Percentiles rank a stretch among this genome's conserved stretches.
phyloP scores from a whole-genome alignment of 805 yeast genomes.

The Ogataea trehalophila region DNA sequence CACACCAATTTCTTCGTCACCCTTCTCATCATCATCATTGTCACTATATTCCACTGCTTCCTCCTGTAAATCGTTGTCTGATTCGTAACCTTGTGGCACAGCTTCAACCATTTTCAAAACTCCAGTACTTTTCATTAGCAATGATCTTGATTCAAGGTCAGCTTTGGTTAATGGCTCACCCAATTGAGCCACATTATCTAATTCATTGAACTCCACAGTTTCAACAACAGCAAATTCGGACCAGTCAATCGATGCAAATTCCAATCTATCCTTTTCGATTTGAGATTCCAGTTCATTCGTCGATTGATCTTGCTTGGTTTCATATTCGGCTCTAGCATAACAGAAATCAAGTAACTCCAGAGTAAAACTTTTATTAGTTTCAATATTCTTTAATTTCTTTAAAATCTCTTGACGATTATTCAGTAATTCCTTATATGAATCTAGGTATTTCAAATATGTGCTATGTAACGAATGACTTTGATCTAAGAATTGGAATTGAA shows the following conservation, averaged over 20 bases:
- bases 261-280: slow-evolving; percentile 38
- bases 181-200: slow-evolving; percentile 54
- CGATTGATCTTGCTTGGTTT: slow-evolving; percentile 32
- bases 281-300: slow-evolving; percentile 24
- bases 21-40: slow-evolving; percentile 4
- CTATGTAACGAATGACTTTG: slow-evolving; percentile 55
- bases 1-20: slow-evolving; percentile 8
- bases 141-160: slow-evolving; percentile 57
- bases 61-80: slow-evolving; percentile 3
- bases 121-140: slow-evolving; percentile 44
- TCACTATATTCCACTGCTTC: not conserved
- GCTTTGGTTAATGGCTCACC: slow-evolving; percentile 51
- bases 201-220: slow-evolving; percentile 57
- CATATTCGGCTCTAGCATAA: slow-evolving; percentile 52
- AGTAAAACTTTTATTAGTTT: slow-evolving; percentile 4
- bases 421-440: slow-evolving; percentile 49
- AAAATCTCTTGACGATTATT: slow-evolving; percentile 19
- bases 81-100: slow-evolving; percentile 37
- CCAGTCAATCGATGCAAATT: slow-evolving; percentile 83
- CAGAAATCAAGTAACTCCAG: slow-evolving; percentile 41
- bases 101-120: slow-evolving; percentile 27
- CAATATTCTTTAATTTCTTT: slow-evolving; percentile 20
- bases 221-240: slow-evolving; percentile 71
- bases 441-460: slow-evolving; percentile 43
- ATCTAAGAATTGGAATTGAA: slow-evolving; percentile 66